Evolutionary conservation across 1,139 yeast genomes (phyloP).

Genomic region (Candida pseudoviswanathii): DNA sequence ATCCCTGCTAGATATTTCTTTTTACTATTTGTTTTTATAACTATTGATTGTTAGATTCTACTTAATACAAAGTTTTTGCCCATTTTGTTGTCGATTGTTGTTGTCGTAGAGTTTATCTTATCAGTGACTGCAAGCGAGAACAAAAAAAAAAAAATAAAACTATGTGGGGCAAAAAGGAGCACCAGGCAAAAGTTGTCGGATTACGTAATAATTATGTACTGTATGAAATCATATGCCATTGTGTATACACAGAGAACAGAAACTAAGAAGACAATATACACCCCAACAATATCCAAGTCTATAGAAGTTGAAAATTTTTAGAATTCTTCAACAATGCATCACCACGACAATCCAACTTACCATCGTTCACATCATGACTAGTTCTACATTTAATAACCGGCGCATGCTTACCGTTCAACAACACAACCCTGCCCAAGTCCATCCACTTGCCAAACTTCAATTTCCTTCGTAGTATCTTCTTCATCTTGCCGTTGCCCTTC

Average conservation of each 20-base stretch:
- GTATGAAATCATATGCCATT: too few relatives aligned
- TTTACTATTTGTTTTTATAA: not conserved
- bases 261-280: not conserved
- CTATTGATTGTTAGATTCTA: too few relatives aligned
- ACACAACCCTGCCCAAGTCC: constrained; percentile 7
- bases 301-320: constrained; percentile 6
- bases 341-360: constrained; percentile 15
- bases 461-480: constrained; percentile 3
- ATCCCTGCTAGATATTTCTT: not conserved
- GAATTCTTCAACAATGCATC: constrained; percentile 5
- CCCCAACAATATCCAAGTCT: not conserved
- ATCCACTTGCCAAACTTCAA: constrained; percentile 9
- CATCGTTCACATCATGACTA: constrained; percentile 4
- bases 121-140: not conserved
- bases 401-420: constrained; percentile 12
- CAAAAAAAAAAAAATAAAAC: not conserved
- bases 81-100: not conserved
- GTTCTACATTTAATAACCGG: constrained; percentile 16
- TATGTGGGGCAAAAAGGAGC: not conserved
- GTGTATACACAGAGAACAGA: not conserved
- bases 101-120: not conserved
- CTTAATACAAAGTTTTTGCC: too few relatives aligned
- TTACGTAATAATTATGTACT: too few relatives aligned
- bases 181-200: not conserved
- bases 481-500: not conserved